Conservation (phyloP, 2,329 filamentous ascomycete genomes). For the Talaromyces piceae region DNA sequence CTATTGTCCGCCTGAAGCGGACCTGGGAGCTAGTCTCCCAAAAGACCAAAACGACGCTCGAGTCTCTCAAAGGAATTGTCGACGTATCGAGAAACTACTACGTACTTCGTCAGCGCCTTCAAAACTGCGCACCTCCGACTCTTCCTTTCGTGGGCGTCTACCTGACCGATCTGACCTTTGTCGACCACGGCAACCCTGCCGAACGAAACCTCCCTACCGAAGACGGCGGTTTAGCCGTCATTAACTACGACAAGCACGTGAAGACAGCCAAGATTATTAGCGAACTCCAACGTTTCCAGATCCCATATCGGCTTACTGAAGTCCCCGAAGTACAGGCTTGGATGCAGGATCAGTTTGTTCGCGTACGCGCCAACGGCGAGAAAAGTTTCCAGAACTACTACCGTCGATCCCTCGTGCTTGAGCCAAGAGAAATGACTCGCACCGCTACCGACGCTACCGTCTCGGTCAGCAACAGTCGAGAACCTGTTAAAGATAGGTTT, state of each 20-base stretch:
- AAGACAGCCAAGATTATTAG: conserved; percentile 93
- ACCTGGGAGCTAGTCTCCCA: conserved; percentile 86
- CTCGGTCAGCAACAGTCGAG: conserved; percentile 22
- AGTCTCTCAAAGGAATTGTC: conserved; percentile 72
- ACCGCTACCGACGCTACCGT: conserved; percentile 18
- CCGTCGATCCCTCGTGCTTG: conserved; percentile 74
- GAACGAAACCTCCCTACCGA: conserved; percentile 67
- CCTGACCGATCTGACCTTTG: conserved; percentile 90
- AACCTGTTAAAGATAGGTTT: conserved; percentile 44
- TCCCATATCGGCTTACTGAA: conserved; percentile 76
- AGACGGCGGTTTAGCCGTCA: conserved; percentile 63
- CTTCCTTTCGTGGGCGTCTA: conserved; percentile 95
- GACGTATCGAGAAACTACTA: conserved; percentile 90
- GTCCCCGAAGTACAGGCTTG: conserved; percentile 87
- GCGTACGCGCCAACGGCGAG: conserved; percentile 60
- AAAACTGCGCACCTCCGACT: conserved; percentile 82
- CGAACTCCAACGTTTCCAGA: conserved; percentile 92
- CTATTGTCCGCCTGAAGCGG: conserved; percentile 75
- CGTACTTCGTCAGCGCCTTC: conserved; percentile 70
- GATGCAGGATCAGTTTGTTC: conserved; percentile 73
- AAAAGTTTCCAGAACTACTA: conserved; percentile 63
- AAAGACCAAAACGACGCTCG: conserved; percentile 74
- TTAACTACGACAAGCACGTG: conserved; percentile 97
- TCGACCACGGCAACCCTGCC: conserved; percentile 86
- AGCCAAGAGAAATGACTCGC: conserved; percentile 48